These are phyloP conservation scores for Termitomyces sp. DNA, from an alignment of 768 basidiomycete genomes.

Conservation along the genomic window DNA sequence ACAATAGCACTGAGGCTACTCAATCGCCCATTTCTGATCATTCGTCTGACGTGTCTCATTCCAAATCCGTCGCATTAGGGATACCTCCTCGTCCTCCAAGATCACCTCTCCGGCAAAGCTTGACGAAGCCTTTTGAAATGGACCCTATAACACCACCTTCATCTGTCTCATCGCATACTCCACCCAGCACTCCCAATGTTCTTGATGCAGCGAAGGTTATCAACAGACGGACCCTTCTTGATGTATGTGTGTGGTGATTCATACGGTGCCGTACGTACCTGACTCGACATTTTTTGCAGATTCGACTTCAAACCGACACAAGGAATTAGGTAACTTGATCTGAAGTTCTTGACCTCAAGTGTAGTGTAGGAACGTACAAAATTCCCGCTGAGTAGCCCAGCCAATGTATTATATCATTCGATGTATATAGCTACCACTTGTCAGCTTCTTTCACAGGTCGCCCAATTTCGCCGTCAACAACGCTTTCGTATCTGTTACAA, in stretches of 20 bases:
- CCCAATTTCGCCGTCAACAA: slow-evolving; percentile 19
- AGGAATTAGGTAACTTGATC: not conserved
- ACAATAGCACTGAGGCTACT: slow-evolving; percentile 14
- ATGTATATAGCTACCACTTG: not conserved
- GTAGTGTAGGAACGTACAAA: not conserved
- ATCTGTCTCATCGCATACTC: slow-evolving; percentile 32
- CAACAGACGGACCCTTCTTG: slow-evolving; percentile 32
- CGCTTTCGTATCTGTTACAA: slow-evolving; percentile 37
- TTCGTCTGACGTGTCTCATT: slow-evolving; percentile 1
- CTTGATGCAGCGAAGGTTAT: slow-evolving; percentile 15
- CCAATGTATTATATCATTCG: not conserved
- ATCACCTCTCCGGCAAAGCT: slow-evolving; percentile 14
- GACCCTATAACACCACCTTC: slow-evolving; percentile 39
- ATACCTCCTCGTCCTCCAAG: slow-evolving; percentile 23
- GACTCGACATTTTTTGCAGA: slow-evolving; percentile 16
- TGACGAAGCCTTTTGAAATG: slow-evolving; percentile 26
- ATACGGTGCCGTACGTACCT: not conserved
- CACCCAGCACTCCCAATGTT: slow-evolving; percentile 23
- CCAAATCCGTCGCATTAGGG: not conserved
- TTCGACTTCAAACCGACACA: slow-evolving; percentile 18
- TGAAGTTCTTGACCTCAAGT: not conserved
- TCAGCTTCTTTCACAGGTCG: not conserved
- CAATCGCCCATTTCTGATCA: slow-evolving; percentile 17
- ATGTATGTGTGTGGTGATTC: slow-evolving; percentile 24
- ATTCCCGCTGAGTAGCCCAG: not conserved